Evolutionary conservation across 2,329 filamentous ascomycete genomes (phyloP).

Genomic region (Aspergillus hiratsukae): DNA sequence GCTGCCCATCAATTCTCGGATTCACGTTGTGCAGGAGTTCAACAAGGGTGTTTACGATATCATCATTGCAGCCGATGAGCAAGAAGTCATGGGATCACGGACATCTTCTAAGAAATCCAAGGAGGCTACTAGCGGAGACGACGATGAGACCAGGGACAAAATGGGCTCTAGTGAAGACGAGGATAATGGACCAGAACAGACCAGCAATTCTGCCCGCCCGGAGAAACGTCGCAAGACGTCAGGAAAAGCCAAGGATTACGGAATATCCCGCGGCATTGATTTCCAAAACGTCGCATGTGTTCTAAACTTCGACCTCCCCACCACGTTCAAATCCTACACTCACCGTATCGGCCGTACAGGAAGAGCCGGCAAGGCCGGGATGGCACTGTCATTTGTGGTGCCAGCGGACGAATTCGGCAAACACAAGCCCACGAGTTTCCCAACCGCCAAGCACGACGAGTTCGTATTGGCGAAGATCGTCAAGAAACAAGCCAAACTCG

Average conservation of each 20-base stretch:
- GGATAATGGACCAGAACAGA: conserved; percentile 25
- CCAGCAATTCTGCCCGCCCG: conserved; percentile 19
- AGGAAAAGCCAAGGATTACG: conserved; percentile 78
- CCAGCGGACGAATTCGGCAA: conserved; percentile 78
- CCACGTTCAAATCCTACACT: conserved; percentile 86
- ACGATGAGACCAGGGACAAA: conserved; percentile 24
- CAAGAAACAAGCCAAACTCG: conserved; percentile 71
- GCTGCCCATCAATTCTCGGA: conserved; percentile 82
- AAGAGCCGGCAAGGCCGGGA: conserved; percentile 83
- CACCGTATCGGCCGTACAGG: conserved; percentile 94
- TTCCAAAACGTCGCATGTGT: conserved; percentile 94
- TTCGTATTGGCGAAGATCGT: conserved; percentile 74
- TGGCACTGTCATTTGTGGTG: conserved; percentile 92
- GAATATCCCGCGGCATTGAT: conserved; percentile 92
- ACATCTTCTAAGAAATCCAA: conserved; percentile 31
- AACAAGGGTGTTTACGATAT: conserved; percentile 97
- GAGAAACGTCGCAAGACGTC: conserved; percentile 63
- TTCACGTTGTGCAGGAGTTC: conserved; percentile 96
- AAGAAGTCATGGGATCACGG: conserved; percentile 66
- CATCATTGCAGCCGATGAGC: conserved; percentile 91
- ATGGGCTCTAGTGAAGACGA: conserved; percentile 39
- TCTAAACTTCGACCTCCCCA: conserved; percentile 93
- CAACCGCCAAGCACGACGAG: conserved; percentile 76
- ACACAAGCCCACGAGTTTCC: conserved; percentile 78
- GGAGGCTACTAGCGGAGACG: conserved; percentile 21